Evolutionary conservation across 345 rosid genomes (phyloP), one percentile per base, ranked within the genome.

Genomic region (Excoecaria agallocha): DNA sequence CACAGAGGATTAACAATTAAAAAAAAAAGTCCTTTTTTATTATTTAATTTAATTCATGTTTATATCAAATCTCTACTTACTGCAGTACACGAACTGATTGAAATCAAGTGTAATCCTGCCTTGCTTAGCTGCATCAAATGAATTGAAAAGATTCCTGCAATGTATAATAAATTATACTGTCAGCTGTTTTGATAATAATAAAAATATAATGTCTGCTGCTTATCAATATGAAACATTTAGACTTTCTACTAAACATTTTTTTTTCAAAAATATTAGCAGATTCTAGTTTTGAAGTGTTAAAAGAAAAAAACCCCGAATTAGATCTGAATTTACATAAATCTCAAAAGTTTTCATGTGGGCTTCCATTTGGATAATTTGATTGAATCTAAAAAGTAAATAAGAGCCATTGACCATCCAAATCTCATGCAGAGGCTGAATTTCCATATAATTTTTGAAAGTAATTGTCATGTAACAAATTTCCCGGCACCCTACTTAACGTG

Each of bases 121-220:
- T 81, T 90, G 89, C 83, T 85, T 90, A 51, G 90, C 81, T 58
- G 90, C 88, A 81, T 90, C 94, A 56, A 90, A 90, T 30, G 92
- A 87, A 74, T 80, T 81, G 66, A 88, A 90, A 17, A 88, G 79
- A 75, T 90, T 90, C 85, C 90, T 88, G 88, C 70, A 69, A 60
- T 46, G 13, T 8, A 66, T 6, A 48, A 75, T 50, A 66, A 12
- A 48, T 39, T 46, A 62, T 12, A 50, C 5, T 3, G 13, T 16
- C 37, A 3, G 37, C 1, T 22, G 63, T 1, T 5, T 6, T 6
- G 30, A 9, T 19, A 30, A 19, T 52, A 22, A 22, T 3, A 58
- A 43, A 43, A 43, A 43, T 30, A 30, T 2, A 30, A 1, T 30
- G 30, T 30, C 30, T 30, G 30, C 30, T 30, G 30, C 30, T 30